These are phyloP conservation scores for Skeletonema menzelii DNA, from an alignment of 108 stramenopile species.

Conservation along the genomic window DNA sequence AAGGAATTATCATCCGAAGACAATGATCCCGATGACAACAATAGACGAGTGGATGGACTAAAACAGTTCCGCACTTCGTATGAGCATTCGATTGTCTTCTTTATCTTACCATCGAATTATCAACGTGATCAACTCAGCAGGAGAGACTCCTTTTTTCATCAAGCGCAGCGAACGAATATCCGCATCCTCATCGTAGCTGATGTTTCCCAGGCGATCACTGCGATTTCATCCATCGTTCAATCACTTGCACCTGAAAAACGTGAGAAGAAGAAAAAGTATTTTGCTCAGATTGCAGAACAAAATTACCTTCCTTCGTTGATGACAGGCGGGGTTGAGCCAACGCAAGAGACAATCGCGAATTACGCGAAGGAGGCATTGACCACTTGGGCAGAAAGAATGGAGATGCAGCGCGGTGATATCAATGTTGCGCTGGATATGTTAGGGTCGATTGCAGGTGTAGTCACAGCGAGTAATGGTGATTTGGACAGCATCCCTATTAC, in stretches of 20 bases:
- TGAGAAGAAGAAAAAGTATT: conserved; percentile 41
- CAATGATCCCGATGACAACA: background rate
- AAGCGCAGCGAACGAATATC: conserved; percentile 38
- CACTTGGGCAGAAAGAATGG: conserved; percentile 45
- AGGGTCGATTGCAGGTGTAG: conserved; percentile 42
- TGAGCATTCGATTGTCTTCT: conserved; percentile 51
- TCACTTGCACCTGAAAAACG: conserved; percentile 49
- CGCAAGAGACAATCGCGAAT: conserved; percentile 32
- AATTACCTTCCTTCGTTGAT: conserved; percentile 28
- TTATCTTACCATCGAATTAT: conserved; percentile 30
- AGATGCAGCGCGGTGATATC: conserved; percentile 53
- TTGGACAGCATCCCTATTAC: conserved; percentile 53
- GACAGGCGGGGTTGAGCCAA: conserved; percentile 16
- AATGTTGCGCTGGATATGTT: conserved; percentile 48
- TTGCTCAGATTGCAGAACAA: conserved; percentile 31
- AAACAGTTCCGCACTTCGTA: conserved; percentile 45
- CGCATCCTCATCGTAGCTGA: conserved; percentile 26
- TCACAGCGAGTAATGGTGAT: conserved; percentile 28
- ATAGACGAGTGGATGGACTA: conserved; percentile 29
- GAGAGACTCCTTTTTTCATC: conserved; percentile 54
- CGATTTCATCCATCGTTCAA: conserved; percentile 34
- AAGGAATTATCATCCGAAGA: background rate
- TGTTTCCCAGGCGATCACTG: conserved; percentile 31
- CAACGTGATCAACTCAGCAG: conserved; percentile 50
- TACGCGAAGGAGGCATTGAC: conserved; percentile 44